Conservation (phyloP, 2,329 filamentous ascomycete genomes). For the Nigrograna mackinnonii region DNA sequence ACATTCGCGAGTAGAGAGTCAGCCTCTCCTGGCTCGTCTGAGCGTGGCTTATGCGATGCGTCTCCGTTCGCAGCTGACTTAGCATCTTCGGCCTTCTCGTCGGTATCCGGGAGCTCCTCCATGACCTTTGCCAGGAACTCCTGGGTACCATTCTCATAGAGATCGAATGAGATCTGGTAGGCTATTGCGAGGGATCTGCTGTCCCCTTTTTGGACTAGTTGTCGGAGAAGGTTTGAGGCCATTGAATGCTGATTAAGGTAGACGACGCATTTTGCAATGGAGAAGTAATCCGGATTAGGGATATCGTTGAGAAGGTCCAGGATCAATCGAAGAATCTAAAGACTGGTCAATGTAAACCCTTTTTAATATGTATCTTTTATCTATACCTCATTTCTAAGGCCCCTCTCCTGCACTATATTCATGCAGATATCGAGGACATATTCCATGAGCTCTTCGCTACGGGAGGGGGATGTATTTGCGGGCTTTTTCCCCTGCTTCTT, state of each 20-base stretch:
- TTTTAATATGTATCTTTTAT: neutral
- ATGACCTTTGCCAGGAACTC: constrained; percentile 93
- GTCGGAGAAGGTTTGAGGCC: constrained; percentile 82
- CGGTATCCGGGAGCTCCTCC: constrained; percentile 68
- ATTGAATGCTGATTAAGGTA: constrained; percentile 92
- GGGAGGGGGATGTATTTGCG: constrained; percentile 56
- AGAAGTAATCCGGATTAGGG: constrained; percentile 92
- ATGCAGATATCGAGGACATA: constrained; percentile 96
- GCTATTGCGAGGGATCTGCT: constrained; percentile 79
- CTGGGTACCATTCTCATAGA: constrained; percentile 98
- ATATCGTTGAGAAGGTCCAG: constrained; percentile 95
- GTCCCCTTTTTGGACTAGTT: constrained; percentile 80
- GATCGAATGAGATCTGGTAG: constrained; percentile 96
- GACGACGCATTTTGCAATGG: constrained; percentile 96
- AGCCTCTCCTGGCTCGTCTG: constrained; percentile 58
- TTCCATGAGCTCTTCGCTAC: constrained; percentile 92
- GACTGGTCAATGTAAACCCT: constrained; percentile 14
- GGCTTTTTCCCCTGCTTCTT: constrained; percentile 66
- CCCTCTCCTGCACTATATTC: constrained; percentile 94
- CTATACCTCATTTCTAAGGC: constrained; percentile 71
- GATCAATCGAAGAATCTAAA: constrained; percentile 82
- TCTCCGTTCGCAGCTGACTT: constrained; percentile 43
- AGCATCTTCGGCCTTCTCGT: constrained; percentile 53
- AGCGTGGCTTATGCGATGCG: constrained; percentile 32
- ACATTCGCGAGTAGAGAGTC: constrained; percentile 62